These are phyloP conservation scores for Penicillium canariense DNA, from an alignment of 495 filamentous ascomycete species.

Conservation along the genomic window DNA sequence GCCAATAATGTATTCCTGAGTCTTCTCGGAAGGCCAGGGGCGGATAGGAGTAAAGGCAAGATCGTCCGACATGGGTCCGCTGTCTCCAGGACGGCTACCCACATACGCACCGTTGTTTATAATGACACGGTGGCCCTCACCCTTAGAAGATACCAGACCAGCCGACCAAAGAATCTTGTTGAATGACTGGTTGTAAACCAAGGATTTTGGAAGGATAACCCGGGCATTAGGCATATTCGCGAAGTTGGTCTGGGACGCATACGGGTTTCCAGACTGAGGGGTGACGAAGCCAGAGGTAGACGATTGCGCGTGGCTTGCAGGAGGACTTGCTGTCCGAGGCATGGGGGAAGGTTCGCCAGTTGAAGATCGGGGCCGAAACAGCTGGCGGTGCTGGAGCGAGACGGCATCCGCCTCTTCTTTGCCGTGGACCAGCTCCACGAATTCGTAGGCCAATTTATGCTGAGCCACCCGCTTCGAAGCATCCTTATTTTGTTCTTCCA, in stretches of 20 bases:
- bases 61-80: constrained; percentile 51
- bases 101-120: constrained; percentile 60
- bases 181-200: constrained; percentile 61
- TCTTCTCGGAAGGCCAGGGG: constrained; percentile 55
- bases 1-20: constrained; percentile 60
- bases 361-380: constrained; percentile 50
- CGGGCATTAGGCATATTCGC: constrained; percentile 49
- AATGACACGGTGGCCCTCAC: constrained; percentile 66
- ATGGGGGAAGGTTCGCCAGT: constrained; percentile 41
- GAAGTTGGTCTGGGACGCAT: constrained; percentile 44
- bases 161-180: constrained; percentile 63
- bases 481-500: constrained; percentile 62
- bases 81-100: constrained; percentile 56
- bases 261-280: constrained; percentile 39
- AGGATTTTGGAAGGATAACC: constrained; percentile 63
- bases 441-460: constrained; percentile 74
- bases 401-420: constrained; percentile 53
- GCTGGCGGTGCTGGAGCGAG: constrained; percentile 54
- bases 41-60: constrained; percentile 64
- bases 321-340: constrained; percentile 25
- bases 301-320: constrained; percentile 19
- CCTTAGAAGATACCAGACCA: constrained; percentile 61
- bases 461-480: constrained; percentile 75
- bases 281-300: constrained; percentile 28
- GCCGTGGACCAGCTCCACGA: constrained; percentile 78